Evolutionary conservation across 352 stramenopile genomes (phyloP).

Genomic region (Globisporangium acanthophoron): DNA sequence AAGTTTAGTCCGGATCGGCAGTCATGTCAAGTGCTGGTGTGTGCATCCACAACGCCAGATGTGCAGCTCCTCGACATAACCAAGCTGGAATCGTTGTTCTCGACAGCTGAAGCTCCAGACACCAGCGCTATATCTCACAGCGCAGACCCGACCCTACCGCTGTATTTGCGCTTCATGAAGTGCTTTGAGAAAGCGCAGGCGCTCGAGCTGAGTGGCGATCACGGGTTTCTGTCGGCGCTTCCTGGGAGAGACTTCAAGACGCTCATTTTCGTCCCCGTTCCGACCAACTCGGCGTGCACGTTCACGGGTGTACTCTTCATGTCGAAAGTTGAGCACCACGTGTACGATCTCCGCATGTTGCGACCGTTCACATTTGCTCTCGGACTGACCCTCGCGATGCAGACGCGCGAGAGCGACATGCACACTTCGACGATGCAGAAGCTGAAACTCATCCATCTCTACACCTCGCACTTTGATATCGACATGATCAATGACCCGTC

Average conservation of each 20-base stretch:
- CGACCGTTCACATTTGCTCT: conserved; percentile 49
- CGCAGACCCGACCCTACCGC: not conserved
- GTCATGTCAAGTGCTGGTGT: conserved; percentile 29
- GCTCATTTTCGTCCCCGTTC: conserved; percentile 47
- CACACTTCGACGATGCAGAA: conserved; percentile 55
- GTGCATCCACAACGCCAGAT: conserved; percentile 7
- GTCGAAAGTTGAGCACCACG: not conserved
- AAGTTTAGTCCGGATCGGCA: conserved; percentile 37
- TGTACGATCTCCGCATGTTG: conserved; percentile 19
- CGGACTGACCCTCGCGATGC: conserved; percentile 34
- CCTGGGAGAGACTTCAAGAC: conserved; percentile 13
- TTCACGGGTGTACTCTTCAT: conserved; percentile 11
- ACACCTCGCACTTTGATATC: conserved; percentile 59
- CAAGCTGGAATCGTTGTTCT: conserved; percentile 14
- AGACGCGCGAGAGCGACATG: conserved; percentile 58
- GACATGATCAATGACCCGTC: conserved; percentile 67
- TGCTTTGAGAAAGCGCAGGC: conserved; percentile 26
- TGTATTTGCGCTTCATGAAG: conserved; percentile 36
- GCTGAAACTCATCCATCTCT: conserved; percentile 57
- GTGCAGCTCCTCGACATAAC: not conserved
- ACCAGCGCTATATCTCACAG: not conserved
- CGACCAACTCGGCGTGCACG: conserved; percentile 21
- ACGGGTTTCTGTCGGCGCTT: conserved; percentile 19
- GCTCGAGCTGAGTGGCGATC: conserved; percentile 37
- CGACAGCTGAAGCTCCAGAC: not conserved